A percentile compares a stretch with the other conserved stretches of the same genome.
phyloP scores from a whole-genome alignment of 2,329 filamentous ascomycete genomes.

The Lithohypha guttulata region DNA sequence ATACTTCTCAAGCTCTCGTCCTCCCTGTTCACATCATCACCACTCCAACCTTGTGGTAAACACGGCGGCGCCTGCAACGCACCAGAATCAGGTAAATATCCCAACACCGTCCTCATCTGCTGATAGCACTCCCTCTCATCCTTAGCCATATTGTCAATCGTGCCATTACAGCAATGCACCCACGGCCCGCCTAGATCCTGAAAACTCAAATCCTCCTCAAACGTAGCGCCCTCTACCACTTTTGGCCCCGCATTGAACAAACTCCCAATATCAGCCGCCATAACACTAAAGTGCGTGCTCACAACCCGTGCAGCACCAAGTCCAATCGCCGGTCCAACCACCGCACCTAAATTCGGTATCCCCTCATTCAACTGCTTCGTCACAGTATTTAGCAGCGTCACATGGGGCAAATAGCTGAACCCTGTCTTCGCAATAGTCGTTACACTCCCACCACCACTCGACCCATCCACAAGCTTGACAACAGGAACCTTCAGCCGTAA shows the following conservation, averaged over 20 bases:
- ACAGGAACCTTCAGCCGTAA: slow-evolving; percentile 54
- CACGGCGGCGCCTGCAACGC: slow-evolving; percentile 42
- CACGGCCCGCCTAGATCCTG: slow-evolving; percentile 49
- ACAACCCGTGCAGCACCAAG: slow-evolving; percentile 52
- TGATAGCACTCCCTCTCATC: slow-evolving; percentile 53
- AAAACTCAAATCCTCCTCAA: slow-evolving; percentile 51
- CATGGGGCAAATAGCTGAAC: slow-evolving; percentile 50
- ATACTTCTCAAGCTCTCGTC: slow-evolving; percentile 43
- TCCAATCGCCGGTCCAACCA: slow-evolving; percentile 50
- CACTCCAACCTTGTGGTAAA: slow-evolving; percentile 25
- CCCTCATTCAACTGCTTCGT: slow-evolving; percentile 42
- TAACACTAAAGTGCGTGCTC: slow-evolving; percentile 54
- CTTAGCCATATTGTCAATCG: slow-evolving; percentile 53
- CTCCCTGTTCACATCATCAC: slow-evolving; percentile 41
- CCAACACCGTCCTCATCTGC: slow-evolving; percentile 47
- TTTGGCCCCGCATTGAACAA: slow-evolving; percentile 55
- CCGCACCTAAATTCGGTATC: slow-evolving; percentile 54
- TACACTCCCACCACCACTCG: slow-evolving; percentile 45
- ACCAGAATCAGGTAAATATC: slow-evolving; percentile 49
- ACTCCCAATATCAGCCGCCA: slow-evolving; percentile 52
- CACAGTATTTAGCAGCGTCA: slow-evolving; percentile 38
- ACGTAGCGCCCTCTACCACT: slow-evolving; percentile 52
- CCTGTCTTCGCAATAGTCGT: slow-evolving; percentile 28
- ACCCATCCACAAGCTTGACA: slow-evolving; percentile 54
- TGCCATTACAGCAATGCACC: slow-evolving; percentile 55